phyloP scores from a whole-genome alignment of 2,329 filamentous ascomycete species.

The Ceratocystiopsis minuta region DNA sequence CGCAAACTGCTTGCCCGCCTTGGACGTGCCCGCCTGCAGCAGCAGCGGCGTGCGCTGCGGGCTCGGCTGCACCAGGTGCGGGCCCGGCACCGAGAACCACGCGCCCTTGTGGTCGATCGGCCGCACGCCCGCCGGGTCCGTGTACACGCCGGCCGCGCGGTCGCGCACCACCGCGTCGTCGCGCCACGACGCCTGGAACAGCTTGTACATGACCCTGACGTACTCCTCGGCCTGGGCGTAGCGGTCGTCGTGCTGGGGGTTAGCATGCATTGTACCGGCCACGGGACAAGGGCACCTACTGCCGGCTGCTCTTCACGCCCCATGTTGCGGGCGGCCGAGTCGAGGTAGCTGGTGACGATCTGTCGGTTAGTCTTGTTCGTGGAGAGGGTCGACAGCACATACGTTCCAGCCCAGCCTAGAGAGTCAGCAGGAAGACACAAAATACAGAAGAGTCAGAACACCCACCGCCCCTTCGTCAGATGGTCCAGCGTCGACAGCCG shows the following conservation, averaged over 20 bases:
- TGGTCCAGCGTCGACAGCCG: conserved; percentile 8
- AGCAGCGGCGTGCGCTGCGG: conserved; percentile 10
- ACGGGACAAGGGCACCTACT: too few relatives aligned
- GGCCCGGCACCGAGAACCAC: conserved; percentile 4
- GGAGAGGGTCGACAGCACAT: too few relatives aligned
- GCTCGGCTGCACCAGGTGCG: conserved; percentile 13
- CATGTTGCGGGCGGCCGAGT: conserved; percentile 8
- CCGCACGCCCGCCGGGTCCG: conserved; percentile 5
- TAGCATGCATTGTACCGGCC: too few relatives aligned
- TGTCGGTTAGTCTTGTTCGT: too few relatives aligned
- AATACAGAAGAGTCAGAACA: too few relatives aligned
- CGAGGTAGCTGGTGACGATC: conserved; percentile 10
- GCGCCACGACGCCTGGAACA: conserved; percentile 6
- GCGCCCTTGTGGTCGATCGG: conserved; percentile 6
- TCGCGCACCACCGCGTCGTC: conserved; percentile 8
- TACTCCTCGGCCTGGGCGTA: conserved; percentile 12
- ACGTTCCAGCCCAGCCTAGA: background rate
- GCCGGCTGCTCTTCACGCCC: conserved; percentile 6
- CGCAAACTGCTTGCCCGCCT: conserved; percentile 10
- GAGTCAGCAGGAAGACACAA: too few relatives aligned
- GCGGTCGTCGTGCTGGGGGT: conserved; percentile 10
- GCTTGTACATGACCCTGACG: conserved; percentile 10
- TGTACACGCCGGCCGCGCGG: conserved; percentile 1
- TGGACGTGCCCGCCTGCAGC: conserved; percentile 11
- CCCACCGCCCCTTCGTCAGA: conserved; percentile 6